Conservation (phyloP, 1,284 basidiomycete genomes). For the Trichosporon sp. region DNA sequence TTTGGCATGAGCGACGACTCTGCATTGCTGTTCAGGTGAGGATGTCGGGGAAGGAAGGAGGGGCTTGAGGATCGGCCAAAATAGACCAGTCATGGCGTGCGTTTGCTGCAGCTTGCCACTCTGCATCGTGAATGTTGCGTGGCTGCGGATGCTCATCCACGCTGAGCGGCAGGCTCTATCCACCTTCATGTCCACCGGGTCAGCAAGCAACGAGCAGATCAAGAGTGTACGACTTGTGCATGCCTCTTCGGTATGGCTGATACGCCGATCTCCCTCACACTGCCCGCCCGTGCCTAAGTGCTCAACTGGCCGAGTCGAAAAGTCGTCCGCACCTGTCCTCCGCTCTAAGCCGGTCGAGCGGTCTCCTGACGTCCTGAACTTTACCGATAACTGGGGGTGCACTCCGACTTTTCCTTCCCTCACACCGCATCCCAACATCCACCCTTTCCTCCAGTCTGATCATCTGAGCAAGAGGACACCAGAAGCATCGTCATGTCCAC, state of each 20-base stretch:
- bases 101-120: too few relatives aligned
- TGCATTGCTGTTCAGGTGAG: too few relatives aligned
- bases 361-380: not conserved
- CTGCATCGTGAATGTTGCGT: too few relatives aligned
- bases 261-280: not conserved
- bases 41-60: too few relatives aligned
- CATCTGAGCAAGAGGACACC: not conserved
- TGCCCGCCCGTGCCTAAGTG: not conserved
- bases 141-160: too few relatives aligned
- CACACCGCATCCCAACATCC: not conserved
- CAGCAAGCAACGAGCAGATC: too few relatives aligned
- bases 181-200: too few relatives aligned
- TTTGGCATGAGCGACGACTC: too few relatives aligned
- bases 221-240: too few relatives aligned
- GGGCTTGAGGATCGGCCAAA: too few relatives aligned
- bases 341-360: constrained; percentile 8
- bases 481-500: not conserved
- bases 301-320: constrained; percentile 5
- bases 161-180: too few relatives aligned
- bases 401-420: constrained; percentile 7
- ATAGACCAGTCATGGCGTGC: too few relatives aligned
- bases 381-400: not conserved
- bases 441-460: not conserved
- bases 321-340: constrained; percentile 15
- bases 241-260: not conserved